These are phyloP conservation scores for Macrophomina pseudophaseolina DNA, from an alignment of 2,329 filamentous ascomycete genomes.

Conservation along the genomic window DNA sequence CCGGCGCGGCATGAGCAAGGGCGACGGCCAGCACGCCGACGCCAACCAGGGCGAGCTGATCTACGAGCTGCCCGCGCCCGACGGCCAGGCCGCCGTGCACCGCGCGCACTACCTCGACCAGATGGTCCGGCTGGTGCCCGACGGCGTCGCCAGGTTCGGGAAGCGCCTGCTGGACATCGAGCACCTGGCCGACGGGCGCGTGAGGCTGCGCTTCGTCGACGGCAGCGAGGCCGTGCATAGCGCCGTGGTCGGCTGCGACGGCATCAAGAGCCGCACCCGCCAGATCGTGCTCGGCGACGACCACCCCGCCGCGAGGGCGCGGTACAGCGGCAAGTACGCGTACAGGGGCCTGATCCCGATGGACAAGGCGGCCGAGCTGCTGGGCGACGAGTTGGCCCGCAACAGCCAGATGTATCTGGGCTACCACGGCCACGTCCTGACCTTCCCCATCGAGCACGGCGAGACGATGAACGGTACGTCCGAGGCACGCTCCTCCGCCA, in stretches of 20 bases:
- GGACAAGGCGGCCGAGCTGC: conserved; percentile 52
- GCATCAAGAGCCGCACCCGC: conserved; percentile 64
- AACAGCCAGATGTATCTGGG: conserved; percentile 64
- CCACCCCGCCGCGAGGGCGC: conserved; percentile 51
- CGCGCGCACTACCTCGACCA: conserved; percentile 57
- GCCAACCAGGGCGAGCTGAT: conserved; percentile 35
- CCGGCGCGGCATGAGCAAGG: conserved; percentile 39
- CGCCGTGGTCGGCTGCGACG: conserved; percentile 66
- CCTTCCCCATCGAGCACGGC: conserved; percentile 65
- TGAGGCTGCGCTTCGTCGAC: conserved; percentile 50
- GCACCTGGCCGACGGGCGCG: conserved; percentile 35
- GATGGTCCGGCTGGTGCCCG: conserved; percentile 54
- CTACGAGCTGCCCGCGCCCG: conserved; percentile 31
- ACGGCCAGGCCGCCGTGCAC: conserved; percentile 44
- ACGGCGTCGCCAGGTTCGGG: conserved; percentile 45
- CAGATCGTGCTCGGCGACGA: conserved; percentile 57
- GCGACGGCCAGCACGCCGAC: conserved; percentile 31
- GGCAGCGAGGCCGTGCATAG: conserved; percentile 50
- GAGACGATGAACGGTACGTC: conserved; percentile 59
- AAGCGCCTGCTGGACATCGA: conserved; percentile 43
- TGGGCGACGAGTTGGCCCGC: conserved; percentile 56
- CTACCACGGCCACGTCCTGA: conserved; percentile 62
- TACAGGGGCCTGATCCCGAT: conserved; percentile 69
- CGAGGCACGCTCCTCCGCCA: too few relatives aligned
- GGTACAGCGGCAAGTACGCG: conserved; percentile 64